Conservation (phyloP, 2,329 filamentous ascomycete genomes). For the Scedosporium apiospermum region DNA sequence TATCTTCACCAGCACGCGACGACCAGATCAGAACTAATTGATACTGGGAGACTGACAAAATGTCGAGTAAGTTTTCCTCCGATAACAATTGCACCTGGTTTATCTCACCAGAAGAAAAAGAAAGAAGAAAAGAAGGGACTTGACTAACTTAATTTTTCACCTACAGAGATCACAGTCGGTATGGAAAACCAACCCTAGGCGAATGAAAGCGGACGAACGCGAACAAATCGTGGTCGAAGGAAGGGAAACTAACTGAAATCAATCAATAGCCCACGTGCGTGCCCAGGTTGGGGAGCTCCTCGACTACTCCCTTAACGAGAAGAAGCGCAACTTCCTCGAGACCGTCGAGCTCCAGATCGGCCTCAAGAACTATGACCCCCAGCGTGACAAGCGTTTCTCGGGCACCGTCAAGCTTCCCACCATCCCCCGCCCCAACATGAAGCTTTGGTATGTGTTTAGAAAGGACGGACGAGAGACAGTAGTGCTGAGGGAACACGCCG, state of each 20-base stretch:
- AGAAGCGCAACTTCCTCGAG: conserved; percentile 98
- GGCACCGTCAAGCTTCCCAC: conserved; percentile 94
- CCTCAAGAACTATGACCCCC: conserved; percentile 97
- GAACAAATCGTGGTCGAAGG: background rate
- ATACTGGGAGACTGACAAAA: conserved; percentile 80
- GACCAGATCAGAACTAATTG: conserved; percentile 8
- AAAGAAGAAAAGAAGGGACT: too few species aligned
- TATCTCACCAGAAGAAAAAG: background rate
- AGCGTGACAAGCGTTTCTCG: conserved; percentile 99
- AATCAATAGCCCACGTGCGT: conserved; percentile 70
- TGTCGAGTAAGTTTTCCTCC: conserved; percentile 45
- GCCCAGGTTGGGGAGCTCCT: conserved; percentile 88
- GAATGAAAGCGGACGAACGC: background rate
- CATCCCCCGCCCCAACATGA: conserved; percentile 85
- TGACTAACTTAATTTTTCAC: background rate
- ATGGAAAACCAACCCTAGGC: conserved; percentile 15
- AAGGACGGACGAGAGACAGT: conserved; percentile 14
- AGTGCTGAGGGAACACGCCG: background rate
- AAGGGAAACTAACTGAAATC: conserved; percentile 3
- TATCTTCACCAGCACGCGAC: conserved; percentile 7
- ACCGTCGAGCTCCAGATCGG: conserved; percentile 88
- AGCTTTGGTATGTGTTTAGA: conserved; percentile 49
- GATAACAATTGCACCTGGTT: background rate
- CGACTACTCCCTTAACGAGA: conserved; percentile 86
- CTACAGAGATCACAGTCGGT: conserved; percentile 62